phyloP scores from a whole-genome alignment of 2,329 filamentous ascomycete species.

The Trichoderma citrinoviride region DNA sequence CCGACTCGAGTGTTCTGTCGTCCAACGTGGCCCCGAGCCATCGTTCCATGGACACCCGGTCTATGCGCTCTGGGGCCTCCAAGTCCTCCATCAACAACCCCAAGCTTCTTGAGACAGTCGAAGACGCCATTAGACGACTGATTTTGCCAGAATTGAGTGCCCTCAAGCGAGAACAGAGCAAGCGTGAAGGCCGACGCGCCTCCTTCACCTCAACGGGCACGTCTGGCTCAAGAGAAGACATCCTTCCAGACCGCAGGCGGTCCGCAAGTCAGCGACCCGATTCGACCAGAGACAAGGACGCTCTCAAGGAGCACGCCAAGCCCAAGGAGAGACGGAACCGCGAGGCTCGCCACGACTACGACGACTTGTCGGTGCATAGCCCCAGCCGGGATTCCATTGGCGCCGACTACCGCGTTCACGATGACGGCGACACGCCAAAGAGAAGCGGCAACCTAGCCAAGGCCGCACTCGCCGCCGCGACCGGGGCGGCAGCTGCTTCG shows the following conservation, averaged over 20 bases:
- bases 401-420: slow-evolving; percentile 34
- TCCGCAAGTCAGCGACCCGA: slow-evolving; percentile 57
- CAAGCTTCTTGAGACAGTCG: slow-evolving; percentile 83
- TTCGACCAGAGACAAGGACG: slow-evolving; percentile 57
- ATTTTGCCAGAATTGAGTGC: slow-evolving; percentile 91
- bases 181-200: slow-evolving; percentile 66
- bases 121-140: slow-evolving; percentile 85
- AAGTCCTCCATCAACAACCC: slow-evolving; percentile 87
- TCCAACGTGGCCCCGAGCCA: slow-evolving; percentile 54
- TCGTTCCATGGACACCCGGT: slow-evolving; percentile 55
- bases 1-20: slow-evolving; percentile 55
- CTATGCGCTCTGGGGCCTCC: slow-evolving; percentile 50
- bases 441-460: slow-evolving; percentile 46
- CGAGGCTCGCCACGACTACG: slow-evolving; percentile 55
- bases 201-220: slow-evolving; percentile 60
- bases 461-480: slow-evolving; percentile 46
- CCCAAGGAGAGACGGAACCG: slow-evolving; percentile 48
- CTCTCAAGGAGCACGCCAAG: slow-evolving; percentile 49
- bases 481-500: slow-evolving; percentile 38
- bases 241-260: slow-evolving; percentile 59
- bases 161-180: slow-evolving; percentile 85
- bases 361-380: slow-evolving; percentile 49
- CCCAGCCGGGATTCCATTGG: slow-evolving; percentile 48
- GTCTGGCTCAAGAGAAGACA: slow-evolving; percentile 53
- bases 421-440: slow-evolving; percentile 46